Percentiles rank a stretch among this genome's conserved stretches.
Evolutionary conservation across 2,329 filamentous ascomycete species (phyloP).

Genomic region (Fonsecaea nubica): DNA sequence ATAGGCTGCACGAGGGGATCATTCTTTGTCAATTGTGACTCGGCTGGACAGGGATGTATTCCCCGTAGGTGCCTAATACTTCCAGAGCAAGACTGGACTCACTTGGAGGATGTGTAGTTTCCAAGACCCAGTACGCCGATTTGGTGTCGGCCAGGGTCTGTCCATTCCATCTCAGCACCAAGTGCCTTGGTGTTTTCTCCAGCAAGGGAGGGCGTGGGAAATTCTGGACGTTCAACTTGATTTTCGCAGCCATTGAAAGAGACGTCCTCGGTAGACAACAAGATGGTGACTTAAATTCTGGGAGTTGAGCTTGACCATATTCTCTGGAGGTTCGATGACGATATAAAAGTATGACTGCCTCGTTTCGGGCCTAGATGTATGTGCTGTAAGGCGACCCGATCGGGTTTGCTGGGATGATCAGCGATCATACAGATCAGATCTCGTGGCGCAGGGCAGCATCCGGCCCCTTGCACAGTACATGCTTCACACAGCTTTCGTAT

Average conservation of each 20-base stretch:
- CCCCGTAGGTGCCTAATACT: not conserved
- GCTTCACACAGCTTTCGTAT: not conserved
- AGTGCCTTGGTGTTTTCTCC: slow-evolving; percentile 60
- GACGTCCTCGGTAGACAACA: not conserved
- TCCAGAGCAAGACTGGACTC: slow-evolving; percentile 31
- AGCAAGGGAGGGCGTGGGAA: slow-evolving; percentile 64
- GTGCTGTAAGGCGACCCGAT: slow-evolving; percentile 3
- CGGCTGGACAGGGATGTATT: not conserved
- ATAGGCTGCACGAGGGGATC: slow-evolving; percentile 55
- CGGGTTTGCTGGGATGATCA: slow-evolving; percentile 8
- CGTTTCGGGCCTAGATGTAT: not conserved
- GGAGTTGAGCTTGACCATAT: not conserved
- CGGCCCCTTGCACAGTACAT: not conserved
- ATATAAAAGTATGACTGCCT: slow-evolving; percentile 1
- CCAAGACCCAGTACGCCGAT: slow-evolving; percentile 67
- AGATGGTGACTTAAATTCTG: not conserved
- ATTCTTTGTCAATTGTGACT: not conserved
- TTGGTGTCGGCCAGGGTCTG: slow-evolving; percentile 64
- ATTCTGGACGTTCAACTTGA: slow-evolving; percentile 43
- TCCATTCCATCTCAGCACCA: slow-evolving; percentile 64
- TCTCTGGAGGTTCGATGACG: slow-evolving; percentile 17
- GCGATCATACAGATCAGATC: slow-evolving; percentile 15
- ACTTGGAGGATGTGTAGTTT: slow-evolving; percentile 69
- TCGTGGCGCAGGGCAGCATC: slow-evolving; percentile 3
- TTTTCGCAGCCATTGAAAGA: slow-evolving; percentile 34